Evolutionary conservation across 2,329 filamentous ascomycete species (phyloP).

Genomic region (Penicillium paneum): DNA sequence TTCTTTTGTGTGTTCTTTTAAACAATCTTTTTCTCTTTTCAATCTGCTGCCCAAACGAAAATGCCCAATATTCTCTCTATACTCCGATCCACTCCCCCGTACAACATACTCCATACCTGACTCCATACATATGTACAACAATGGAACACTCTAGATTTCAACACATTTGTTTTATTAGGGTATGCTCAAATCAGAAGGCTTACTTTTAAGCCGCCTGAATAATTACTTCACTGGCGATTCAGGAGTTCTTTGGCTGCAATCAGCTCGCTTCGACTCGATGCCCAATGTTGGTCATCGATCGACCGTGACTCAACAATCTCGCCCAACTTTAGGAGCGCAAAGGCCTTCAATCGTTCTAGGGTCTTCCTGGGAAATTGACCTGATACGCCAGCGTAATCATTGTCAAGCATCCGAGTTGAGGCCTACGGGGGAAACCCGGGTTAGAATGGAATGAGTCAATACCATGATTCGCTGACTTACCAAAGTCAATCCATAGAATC

Average conservation of each 20-base stretch:
- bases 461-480: slow-evolving; percentile 46
- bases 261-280: slow-evolving; percentile 38
- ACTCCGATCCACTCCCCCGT: neutral
- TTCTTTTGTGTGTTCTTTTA: neutral
- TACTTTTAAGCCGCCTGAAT: slow-evolving; percentile 1
- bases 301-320: slow-evolving; percentile 38
- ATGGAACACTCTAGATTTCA: neutral
- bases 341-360: slow-evolving; percentile 33
- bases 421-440: slow-evolving; percentile 19
- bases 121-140: neutral
- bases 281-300: slow-evolving; percentile 28
- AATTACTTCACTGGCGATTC: slow-evolving; percentile 20
- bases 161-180: neutral
- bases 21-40: neutral
- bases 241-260: slow-evolving; percentile 43
- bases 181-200: slow-evolving; percentile 1
- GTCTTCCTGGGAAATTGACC: slow-evolving; percentile 21
- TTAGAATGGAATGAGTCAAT: neutral
- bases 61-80: slow-evolving; percentile 3
- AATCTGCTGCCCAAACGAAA: slow-evolving; percentile 8
- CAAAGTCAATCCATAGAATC: slow-evolving; percentile 86
- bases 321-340: slow-evolving; percentile 38
- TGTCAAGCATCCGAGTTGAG: slow-evolving; percentile 27
- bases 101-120: neutral
- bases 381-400: slow-evolving; percentile 12